These are phyloP conservation scores for Aspergillus ellipticus DNA, from an alignment of 495 filamentous ascomycete genomes.

Conservation along the genomic window DNA sequence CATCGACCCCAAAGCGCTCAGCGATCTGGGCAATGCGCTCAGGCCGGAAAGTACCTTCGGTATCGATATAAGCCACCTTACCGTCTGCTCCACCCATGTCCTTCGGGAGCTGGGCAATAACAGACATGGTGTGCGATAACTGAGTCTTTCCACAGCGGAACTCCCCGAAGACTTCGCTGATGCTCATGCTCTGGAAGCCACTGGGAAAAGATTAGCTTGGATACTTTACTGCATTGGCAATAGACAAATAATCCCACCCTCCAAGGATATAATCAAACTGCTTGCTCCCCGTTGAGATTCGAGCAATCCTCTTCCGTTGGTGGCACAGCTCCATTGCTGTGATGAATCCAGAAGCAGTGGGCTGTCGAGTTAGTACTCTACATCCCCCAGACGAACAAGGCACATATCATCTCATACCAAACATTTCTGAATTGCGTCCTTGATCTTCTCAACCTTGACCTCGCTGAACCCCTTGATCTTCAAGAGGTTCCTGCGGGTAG, in stretches of 20 bases:
- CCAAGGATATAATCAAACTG: constrained; percentile 70
- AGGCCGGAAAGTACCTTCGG: constrained; percentile 75
- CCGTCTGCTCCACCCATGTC: constrained; percentile 72
- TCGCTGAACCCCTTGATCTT: constrained; percentile 82
- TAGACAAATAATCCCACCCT: constrained; percentile 42
- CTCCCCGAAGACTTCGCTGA: constrained; percentile 71
- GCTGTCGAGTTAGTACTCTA: constrained; percentile 36
- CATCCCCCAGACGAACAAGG: not conserved
- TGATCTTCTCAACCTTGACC: constrained; percentile 77
- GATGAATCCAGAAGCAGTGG: constrained; percentile 65
- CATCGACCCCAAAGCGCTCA: constrained; percentile 68
- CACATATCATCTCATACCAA: constrained; percentile 41
- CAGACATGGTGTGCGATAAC: constrained; percentile 65
- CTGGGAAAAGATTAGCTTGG: constrained; percentile 31
- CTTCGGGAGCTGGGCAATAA: constrained; percentile 55
- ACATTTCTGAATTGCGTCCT: constrained; percentile 71
- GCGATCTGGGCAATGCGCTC: constrained; percentile 70
- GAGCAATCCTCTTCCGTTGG: constrained; percentile 63
- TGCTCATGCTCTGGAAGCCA: constrained; percentile 77
- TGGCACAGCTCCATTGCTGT: constrained; percentile 70
- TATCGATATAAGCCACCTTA: constrained; percentile 79
- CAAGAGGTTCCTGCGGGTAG: constrained; percentile 60
- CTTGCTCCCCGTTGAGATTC: constrained; percentile 72
- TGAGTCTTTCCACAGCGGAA: constrained; percentile 79
- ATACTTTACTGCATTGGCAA: not conserved